Evolutionary conservation across 2,329 filamentous ascomycete genomes (phyloP), one percentile per base, ranked within the genome.

Genomic region (Sclerotinia subarctica): DNA sequence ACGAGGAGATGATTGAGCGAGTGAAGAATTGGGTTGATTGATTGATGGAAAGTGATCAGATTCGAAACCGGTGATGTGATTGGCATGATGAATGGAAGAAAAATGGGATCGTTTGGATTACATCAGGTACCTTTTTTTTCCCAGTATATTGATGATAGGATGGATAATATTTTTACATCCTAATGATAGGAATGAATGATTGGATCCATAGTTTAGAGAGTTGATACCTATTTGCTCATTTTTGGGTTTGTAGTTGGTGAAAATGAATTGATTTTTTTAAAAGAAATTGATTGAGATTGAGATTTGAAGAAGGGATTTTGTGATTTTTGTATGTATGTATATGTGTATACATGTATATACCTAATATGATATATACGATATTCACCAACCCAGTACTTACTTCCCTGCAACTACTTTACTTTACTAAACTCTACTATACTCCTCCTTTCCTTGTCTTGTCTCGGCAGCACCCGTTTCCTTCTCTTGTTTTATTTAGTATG

Each of bases 191-290:
- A 49, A 62, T 24, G 59, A 35, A 62, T 35, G 59, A 51, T 51
- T 62, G 46, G 46, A 38, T 51, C 21, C 13, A 62, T 62, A 51
- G 46, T 62, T 51, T 62, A 49, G 58, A 62, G 44, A 62, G 58
- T 62, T 46, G 58, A 62, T 62, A 62, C 58, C 58, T 62, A 62
- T 49, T 62, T 62, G 58, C 44, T 49, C 26, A 29, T 21, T 59
- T 59, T 59, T 53, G 15, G 44, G 46, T 38, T 6, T 35, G 46
- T 62, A 38, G 29, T 38, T 49, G 3, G 58, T 62, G 46, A 62
- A 38, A 26, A 26, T 21, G n/a, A 19, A 44, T 44, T 35, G 32
- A n/a, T 56, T 56, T n/a, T 42, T 42, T 42, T 29, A 29, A 29
- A 29, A 29, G 8, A 5, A 17, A 42, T 15, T 5, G 21, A 56